Evolutionary conservation across 805 yeast genomes (phyloP), one percentile per base, ranked within the genome.

Genomic region (Metschnikowia borealis): DNA sequence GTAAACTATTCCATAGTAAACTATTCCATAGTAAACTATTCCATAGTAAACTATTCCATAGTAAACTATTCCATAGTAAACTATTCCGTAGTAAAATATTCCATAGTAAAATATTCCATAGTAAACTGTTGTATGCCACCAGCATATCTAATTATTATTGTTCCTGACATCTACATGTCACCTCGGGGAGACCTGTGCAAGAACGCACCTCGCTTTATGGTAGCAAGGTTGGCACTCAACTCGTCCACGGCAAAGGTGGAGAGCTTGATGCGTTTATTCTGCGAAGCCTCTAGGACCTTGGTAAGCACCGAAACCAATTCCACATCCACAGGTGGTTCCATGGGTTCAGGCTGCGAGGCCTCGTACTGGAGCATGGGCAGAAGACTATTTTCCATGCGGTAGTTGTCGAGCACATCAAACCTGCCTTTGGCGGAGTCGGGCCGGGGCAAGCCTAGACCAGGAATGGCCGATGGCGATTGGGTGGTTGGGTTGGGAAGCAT

Each of bases 221-320:
- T 52, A 35, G 46, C 51, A n/a, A 68, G 49, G 43, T 62, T 64
- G 17, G 40, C 40, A 44, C 58, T 61, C 33, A 71, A 60, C 47
- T 71, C 75, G 31, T 62, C 57, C 15, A 70, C 44, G 10, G 59
- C 58, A 14, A 62, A 46, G 23, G 40, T 44, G 5, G 59, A 55
- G 37, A 58, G 55, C 43, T 54, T 54, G 21, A 59, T 47, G 20
- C 56, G 58, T 26, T 56, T 54, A n/a, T 49, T 43, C n/a, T 47
- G 50, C 6, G 61, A 47, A 14, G 63, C 62, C 23, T 61, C 64
- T 20, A 67, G 49, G 13, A 66, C 47, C 38, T 49, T 55, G n/a
- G 41, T 51, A 15, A 56, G 54, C 35, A 57, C 39, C 10, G 51
- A 20, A n/a, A 46, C 43, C 35, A 57, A 47, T n/a, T 57, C 60